Base-by-base conservation (phyloP, 139 green algal species). In the Nannochloris sp. region DNA sequence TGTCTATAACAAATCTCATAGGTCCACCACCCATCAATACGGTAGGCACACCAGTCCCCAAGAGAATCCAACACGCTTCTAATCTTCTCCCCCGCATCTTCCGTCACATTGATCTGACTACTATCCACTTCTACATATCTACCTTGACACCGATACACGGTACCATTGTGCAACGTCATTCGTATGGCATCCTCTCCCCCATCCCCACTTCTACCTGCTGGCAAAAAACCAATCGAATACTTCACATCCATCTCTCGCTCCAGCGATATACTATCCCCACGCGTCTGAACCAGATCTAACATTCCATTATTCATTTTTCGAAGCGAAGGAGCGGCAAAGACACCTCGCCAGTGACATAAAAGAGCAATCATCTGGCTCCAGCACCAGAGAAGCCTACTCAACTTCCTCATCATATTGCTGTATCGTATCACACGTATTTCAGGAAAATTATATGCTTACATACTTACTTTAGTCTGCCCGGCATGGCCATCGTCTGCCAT, bases 1-100 rank as follows among this genome's bases (percentile, higher is more conserved):
- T 88, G 84, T 59, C 80, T 76, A 68, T 90, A 87, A 78, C 89
- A 96, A 44, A 91, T 29, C 79, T 95, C 88, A 63, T 95, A 96
- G 10, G 84, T 94, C 89, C 89, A 96, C 71, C 85, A 85, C 11
- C 85, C 88, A 56, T 95, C 88, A 11, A 89, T 46, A 2, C 79
- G 76, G 49, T 87, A 90, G 36, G 37, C 48, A 66, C 70, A 77
- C 45, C 49, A 70, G n/a, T 64, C 63, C 5, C 23, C 63, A 62
- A 65, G 26, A 6, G 55, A 63, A 11, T 40, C 26, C 9, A 68
- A 45, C 1, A 40, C 23, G 63, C 56, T 33, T 69, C 57, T 45
- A 40, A 40, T 40, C 68, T 50, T 20, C 69, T 29, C 14, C 14
- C 57, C 40, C 51, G 68, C 10, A 31, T 69, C 51, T 66, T 64